A percentile compares a stretch with the other conserved stretches of the same genome.
Conservation (phyloP, 331 rosid species). For the Pyracantha coccinea region DNA sequence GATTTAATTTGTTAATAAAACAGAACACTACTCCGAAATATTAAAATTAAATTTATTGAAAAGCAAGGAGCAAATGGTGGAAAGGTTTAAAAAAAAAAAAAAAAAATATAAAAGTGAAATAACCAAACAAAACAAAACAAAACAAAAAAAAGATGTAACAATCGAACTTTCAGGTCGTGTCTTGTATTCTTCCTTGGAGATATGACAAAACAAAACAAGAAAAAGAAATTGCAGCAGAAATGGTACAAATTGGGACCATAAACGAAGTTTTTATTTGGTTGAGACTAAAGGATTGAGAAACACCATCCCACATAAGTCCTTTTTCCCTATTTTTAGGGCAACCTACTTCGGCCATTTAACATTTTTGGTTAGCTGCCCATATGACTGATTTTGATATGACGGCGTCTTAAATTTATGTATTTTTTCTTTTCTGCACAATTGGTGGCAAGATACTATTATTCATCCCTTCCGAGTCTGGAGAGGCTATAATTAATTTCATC, state of each 20-base stretch:
- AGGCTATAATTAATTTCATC: too few species aligned
- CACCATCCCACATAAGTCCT: not conserved
- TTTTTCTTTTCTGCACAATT: too few species aligned
- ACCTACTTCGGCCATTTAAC: not conserved
- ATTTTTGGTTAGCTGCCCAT: not conserved
- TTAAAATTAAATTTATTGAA: not conserved
- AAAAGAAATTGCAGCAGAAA: not conserved
- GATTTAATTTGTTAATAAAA: too few species aligned
- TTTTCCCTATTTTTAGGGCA: not conserved
- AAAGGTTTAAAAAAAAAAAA: too few species aligned
- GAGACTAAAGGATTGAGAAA: not conserved
- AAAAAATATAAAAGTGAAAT: too few species aligned
- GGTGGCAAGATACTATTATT: accelerated
- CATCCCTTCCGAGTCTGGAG: accelerated
- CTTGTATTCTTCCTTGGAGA: not conserved
- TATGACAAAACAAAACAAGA: not conserved
- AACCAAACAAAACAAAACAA: too few species aligned
- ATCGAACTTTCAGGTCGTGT: not conserved
- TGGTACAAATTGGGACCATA: not conserved
- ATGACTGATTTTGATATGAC: not conserved
- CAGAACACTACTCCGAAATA: not conserved
- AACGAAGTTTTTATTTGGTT: not conserved
- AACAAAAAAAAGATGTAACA: not conserved
- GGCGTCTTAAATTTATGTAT: not conserved
- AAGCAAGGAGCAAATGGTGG: too few species aligned